Base-by-base conservation (phyloP, 306 rosid species). In the Citrullus amarus region DNA sequence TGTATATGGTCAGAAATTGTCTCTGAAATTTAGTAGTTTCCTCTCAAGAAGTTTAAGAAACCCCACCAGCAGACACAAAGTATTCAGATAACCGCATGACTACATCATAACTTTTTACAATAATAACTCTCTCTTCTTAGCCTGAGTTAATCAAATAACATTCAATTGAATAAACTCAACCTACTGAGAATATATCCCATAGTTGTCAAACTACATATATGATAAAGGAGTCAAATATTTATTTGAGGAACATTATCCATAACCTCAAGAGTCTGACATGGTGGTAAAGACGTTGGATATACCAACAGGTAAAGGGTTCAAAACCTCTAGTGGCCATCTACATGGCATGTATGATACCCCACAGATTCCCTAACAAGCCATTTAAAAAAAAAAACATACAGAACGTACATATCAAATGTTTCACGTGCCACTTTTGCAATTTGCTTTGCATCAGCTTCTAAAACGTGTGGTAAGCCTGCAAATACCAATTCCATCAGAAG, bases 371-470 rank as follows among this genome's bases (percentile, higher is more conserved):
- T 9, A 17, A 58, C 36, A 57, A 14, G 46, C 15, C 69, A 65
- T 39, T 7, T 48, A 16, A 16, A 30, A 2, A n/a, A n/a, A 43
- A 20, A 48, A 13, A 69, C 89, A 60, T 85, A 86, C 93, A 14
- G 62, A 25, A 69, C 92, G 34, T 88, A 89, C 98, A 75, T 84
- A 60, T 86, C 83, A 76, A 88, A 91, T 43, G 89, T 85, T 79
- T 82, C 87, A 10, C 93, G 90, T 8, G 97, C 97, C 91, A 85
- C 84, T 8, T 67, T 79, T 4, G 96, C 97, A 84, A 92, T 92
- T 55, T 81, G 82, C 74, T 75, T 75, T 66, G 97, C 96, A 81
- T 95, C 99, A 74, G 97, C 97, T 86, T 91, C 99, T 78, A 87
- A 70, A n/a, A 88, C 78, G 46, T 67, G 81, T 22, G 89, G 83